A percentile compares a stretch with the other conserved stretches of the same genome.
Conservation (phyloP, 768 basidiomycete genomes). For the Cantharellus cinnabarinus region DNA sequence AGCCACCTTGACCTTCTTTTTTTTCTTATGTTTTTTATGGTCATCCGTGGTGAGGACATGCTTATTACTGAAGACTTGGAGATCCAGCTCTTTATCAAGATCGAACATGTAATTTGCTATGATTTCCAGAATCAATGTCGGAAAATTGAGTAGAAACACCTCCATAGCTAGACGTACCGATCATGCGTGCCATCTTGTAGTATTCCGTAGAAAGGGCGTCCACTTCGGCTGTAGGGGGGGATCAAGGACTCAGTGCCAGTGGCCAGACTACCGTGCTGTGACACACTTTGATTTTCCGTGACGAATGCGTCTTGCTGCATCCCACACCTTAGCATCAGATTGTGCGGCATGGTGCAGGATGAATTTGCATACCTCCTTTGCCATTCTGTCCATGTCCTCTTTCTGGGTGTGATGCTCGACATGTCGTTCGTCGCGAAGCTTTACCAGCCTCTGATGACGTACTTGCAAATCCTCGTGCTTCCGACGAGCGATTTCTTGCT, state of each 20-base stretch:
- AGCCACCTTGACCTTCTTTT: background rate
- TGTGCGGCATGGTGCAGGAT: background rate
- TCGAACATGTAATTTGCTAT: background rate
- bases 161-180: background rate
- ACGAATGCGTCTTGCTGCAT: background rate
- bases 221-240: background rate
- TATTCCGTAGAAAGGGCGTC: background rate
- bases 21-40: background rate
- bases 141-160: background rate
- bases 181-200: background rate
- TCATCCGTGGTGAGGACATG: background rate
- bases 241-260: background rate
- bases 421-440: background rate
- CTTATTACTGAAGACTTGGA: background rate
- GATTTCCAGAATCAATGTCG: background rate
- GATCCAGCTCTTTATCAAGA: background rate
- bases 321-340: background rate
- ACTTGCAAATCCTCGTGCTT: background rate
- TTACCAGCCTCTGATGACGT: background rate
- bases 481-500: background rate
- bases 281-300: background rate
- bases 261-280: background rate
- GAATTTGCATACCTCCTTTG: background rate
- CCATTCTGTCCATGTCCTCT: background rate
- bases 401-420: background rate